Percentiles rank a stretch among this genome's conserved stretches.
phyloP scores from a whole-genome alignment of 495 filamentous ascomycete species.

The Daldinia bambusicola region DNA sequence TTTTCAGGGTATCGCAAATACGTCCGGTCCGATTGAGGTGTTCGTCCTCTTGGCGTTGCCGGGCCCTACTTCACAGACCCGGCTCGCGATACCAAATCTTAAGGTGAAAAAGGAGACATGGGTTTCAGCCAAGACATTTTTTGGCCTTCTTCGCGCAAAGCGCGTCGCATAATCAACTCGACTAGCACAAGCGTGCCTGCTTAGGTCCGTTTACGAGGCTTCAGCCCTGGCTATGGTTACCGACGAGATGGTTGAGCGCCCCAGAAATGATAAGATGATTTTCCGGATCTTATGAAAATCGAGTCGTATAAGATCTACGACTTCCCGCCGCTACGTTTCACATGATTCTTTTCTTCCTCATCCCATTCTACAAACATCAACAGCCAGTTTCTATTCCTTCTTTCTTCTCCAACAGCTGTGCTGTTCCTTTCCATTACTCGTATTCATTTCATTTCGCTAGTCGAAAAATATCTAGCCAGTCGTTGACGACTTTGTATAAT shows the following conservation, averaged over 20 bases:
- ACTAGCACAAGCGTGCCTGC: constrained; percentile 32
- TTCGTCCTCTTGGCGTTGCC: constrained; percentile 17
- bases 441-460: constrained; percentile 28
- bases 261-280: constrained; percentile 30
- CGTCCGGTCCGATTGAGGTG: constrained; percentile 13
- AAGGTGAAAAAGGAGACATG: constrained; percentile 22
- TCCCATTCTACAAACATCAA: constrained; percentile 47
- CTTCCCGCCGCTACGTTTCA: constrained; percentile 24
- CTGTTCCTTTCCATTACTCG: constrained; percentile 45
- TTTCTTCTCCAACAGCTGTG: constrained; percentile 46
- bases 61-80: constrained; percentile 14
- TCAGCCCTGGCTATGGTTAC: constrained; percentile 25
- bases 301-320: constrained; percentile 44
- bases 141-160: constrained; percentile 40
- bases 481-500: constrained; percentile 25
- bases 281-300: constrained; percentile 42
- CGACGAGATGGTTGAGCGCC: constrained; percentile 15
- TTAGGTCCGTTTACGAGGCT: constrained; percentile 21
- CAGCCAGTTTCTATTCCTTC: constrained; percentile 41
- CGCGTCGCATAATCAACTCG: constrained; percentile 34
- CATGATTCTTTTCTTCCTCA: constrained; percentile 40
- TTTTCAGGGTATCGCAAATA: constrained; percentile 16
- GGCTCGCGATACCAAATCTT: constrained; percentile 19
- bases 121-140: constrained; percentile 44
- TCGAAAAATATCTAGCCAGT: constrained; percentile 20